Evolutionary conservation across 225 moss, liverwort and hornwort species (phyloP), one percentile per base, ranked within the genome.

Genomic region (Polytrichum commune): DNA sequence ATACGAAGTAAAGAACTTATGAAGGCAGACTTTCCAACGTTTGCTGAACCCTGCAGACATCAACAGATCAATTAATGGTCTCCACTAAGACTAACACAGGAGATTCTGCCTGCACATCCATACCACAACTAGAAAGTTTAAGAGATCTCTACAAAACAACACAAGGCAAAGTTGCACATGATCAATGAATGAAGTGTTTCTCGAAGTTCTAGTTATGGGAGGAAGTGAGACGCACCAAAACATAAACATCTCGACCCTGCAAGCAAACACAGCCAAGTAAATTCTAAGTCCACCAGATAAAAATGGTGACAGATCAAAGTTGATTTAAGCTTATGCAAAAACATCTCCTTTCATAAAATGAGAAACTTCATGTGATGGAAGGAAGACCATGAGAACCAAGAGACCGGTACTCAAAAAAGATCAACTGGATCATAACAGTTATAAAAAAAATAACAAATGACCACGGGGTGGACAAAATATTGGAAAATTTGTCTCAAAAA

Each of bases 201-300:
- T 35, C 0, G 8, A 35, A 9, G 2, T 35, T 9, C 9, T 35
- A 20, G 10, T 22, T 16, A 18, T 24, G 57, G 7, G 27, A 69
- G 26, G 69, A 24, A 67, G 9, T 25, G 22, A 67, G 20, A 63
- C 72, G 69, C 78, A 97, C 97, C 89, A 98, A 66, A 73, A 98
- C 85, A 74, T 98, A 98, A 63, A 98, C 98, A 86, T 98, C 98
- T 56, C 98, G 93, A 63, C 95, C 94, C 94, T 97, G 92, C 55
- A 75, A 70, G 23, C 68, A 46, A 13, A 46, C 46, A 46, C 46
- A 46, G 13, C 3, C 46, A 46, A 13, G 46, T 46, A 16, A 16
- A 46, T 46, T 46, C 13, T 2, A 46, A 46, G 16, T 46, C 46
- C 46, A 46, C 46, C 46, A 46, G 46, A 13, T 46, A 46, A 16